Conservation (phyloP, 2,329 filamentous ascomycete genomes). For the Ambrosiella xylebori region DNA sequence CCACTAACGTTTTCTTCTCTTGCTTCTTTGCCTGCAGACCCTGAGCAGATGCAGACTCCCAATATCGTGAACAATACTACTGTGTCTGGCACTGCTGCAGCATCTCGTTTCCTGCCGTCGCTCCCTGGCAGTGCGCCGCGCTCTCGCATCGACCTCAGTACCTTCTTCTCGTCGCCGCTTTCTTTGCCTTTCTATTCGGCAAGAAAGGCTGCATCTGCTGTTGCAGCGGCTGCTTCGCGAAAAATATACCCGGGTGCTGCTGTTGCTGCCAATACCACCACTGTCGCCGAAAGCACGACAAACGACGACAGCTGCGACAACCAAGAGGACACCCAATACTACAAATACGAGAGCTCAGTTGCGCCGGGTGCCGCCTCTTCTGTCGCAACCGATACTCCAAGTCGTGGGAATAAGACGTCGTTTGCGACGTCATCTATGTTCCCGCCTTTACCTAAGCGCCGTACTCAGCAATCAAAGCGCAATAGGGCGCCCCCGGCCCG, state of each 20-base stretch:
- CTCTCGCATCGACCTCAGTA: conserved; percentile 28
- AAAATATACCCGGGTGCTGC: conserved; percentile 3
- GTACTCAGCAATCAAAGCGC: not conserved
- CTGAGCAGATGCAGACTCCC: not conserved
- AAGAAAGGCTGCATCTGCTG: conserved; percentile 12
- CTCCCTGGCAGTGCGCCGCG: not conserved
- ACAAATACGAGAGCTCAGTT: not conserved
- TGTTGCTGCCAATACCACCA: not conserved
- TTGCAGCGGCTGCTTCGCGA: conserved; percentile 6
- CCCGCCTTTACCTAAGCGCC: conserved; percentile 19
- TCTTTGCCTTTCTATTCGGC: conserved; percentile 17
- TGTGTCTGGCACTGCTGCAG: not conserved
- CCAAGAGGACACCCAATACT: not conserved
- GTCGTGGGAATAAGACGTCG: conserved; percentile 4
- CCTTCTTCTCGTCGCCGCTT: conserved; percentile 42
- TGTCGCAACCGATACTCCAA: not conserved
- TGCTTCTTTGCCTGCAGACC: not conserved
- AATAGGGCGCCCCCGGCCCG: not conserved
- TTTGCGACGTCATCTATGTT: conserved; percentile 25
- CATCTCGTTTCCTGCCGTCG: not conserved
- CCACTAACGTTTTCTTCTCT: not conserved
- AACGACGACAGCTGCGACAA: not conserved
- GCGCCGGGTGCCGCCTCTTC: not conserved
- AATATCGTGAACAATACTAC: not conserved
- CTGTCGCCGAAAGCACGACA: not conserved